Evolutionary conservation across 1,284 basidiomycete genomes (phyloP).

Genomic region (Ustilago sp.): DNA sequence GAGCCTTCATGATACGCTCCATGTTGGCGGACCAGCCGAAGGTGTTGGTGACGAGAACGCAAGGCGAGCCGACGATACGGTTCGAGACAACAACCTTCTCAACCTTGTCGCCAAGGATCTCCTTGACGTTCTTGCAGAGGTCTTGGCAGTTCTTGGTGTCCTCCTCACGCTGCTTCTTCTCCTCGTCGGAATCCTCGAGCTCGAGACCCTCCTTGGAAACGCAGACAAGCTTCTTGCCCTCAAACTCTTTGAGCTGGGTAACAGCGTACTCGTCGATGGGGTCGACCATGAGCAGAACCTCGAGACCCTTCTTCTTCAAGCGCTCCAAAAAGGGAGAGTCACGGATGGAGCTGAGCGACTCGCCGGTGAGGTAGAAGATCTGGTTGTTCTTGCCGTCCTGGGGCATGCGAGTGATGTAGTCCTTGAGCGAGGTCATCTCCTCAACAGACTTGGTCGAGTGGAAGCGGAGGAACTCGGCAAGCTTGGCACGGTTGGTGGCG

Average conservation of each 20-base stretch:
- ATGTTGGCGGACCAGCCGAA: constrained; percentile 99
- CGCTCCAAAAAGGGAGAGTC: constrained; percentile 99
- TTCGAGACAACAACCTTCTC: constrained; percentile 99
- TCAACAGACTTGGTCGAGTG: constrained; percentile 94
- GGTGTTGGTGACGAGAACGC: constrained; percentile 84
- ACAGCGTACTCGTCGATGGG: constrained; percentile 75
- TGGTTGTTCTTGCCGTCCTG: constrained; percentile 95
- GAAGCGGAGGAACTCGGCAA: constrained; percentile 99
- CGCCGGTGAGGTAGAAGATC: constrained; percentile 95
- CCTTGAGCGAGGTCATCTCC: constrained; percentile 95
- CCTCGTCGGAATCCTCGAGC: constrained; percentile 98
- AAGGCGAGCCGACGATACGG: constrained; percentile 74
- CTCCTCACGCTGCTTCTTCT: constrained; percentile 91
- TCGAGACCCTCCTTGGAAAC: constrained; percentile 99
- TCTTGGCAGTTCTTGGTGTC: constrained; percentile 87
- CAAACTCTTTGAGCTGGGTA: constrained; percentile 99
- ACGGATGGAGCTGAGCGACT: constrained; percentile 88
- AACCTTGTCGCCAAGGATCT: constrained; percentile 98
- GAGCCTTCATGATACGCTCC: constrained; percentile 99
- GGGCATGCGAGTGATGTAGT: constrained; percentile 99
- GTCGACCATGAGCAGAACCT: constrained; percentile 94
- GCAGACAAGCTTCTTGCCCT: constrained; percentile 96
- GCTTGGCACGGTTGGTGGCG: constrained; percentile 97
- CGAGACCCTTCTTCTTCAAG: constrained; percentile 99
- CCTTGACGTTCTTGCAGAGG: constrained; percentile 95